Conservation (phyloP, 2,329 filamentous ascomycete genomes). For the Colletotrichum musae region DNA sequence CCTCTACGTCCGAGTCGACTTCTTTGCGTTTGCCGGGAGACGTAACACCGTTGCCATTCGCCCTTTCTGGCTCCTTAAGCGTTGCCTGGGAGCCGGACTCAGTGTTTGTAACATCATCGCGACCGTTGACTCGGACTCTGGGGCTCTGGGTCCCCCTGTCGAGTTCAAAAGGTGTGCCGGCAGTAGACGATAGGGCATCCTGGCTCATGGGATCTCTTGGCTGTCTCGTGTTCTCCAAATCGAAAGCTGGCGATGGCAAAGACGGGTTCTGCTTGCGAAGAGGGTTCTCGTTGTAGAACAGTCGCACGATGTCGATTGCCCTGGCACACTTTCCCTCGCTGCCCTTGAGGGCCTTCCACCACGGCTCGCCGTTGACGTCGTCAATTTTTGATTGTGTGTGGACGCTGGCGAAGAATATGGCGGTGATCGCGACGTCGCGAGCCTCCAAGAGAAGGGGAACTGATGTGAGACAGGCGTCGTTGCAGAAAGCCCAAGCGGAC, state of each 20-base stretch:
- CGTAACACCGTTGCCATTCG: conserved; percentile 48
- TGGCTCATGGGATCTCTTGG: conserved; percentile 61
- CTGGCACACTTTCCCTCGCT: conserved; percentile 77
- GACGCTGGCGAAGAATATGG: conserved; percentile 88
- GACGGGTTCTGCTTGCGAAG: conserved; percentile 70
- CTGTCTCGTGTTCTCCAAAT: conserved; percentile 69
- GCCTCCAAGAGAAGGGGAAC: conserved; percentile 86
- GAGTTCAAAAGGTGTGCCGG: conserved; percentile 63
- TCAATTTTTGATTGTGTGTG: conserved; percentile 83
- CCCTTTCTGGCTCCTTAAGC: conserved; percentile 43
- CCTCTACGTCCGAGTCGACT: conserved; percentile 53
- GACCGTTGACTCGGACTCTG: conserved; percentile 55
- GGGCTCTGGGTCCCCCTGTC: conserved; percentile 67
- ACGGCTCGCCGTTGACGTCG: conserved; percentile 81
- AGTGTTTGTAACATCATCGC: conserved; percentile 50
- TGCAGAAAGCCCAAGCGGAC: conserved; percentile 93
- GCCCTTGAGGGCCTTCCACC: conserved; percentile 88
- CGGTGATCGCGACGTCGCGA: conserved; percentile 85
- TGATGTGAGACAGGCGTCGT: conserved; percentile 88
- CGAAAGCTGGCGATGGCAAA: conserved; percentile 68
- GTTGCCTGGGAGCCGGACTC: conserved; percentile 55
- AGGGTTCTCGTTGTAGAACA: conserved; percentile 76
- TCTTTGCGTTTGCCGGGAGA: conserved; percentile 62
- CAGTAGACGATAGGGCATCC: conserved; percentile 62
- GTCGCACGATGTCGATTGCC: conserved; percentile 83